Percentiles rank a stretch among this genome's conserved stretches.
Evolutionary conservation across 352 stramenopile genomes (phyloP).

Genomic region (Globisporangium cystogenes): DNA sequence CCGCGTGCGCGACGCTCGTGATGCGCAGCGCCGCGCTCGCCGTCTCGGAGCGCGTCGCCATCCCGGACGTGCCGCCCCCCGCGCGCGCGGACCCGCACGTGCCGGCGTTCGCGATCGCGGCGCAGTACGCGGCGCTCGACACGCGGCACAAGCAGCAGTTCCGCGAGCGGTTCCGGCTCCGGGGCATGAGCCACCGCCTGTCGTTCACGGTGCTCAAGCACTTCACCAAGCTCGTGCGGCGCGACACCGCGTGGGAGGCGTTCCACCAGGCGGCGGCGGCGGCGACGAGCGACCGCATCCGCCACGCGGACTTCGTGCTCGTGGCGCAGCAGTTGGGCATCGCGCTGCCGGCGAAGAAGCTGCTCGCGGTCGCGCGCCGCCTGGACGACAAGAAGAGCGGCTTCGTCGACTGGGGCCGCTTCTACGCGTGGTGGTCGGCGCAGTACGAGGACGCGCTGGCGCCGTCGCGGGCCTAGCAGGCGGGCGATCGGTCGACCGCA

Average conservation of each 20-base stretch:
- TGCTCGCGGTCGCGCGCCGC: conserved; percentile 33
- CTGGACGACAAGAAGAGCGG: conserved; percentile 50
- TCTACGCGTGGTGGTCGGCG: conserved; percentile 60
- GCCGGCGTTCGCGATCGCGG: conserved; percentile 47
- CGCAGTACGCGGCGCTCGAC: conserved; percentile 48
- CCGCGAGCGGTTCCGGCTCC: conserved; percentile 49
- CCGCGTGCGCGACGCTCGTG: conserved; percentile 46
- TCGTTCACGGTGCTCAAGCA: conserved; percentile 58
- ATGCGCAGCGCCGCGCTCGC: conserved; percentile 49
- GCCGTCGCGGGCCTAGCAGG: neutral
- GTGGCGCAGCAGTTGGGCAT: conserved; percentile 40
- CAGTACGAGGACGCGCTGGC: conserved; percentile 23
- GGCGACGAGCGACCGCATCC: conserved; percentile 14
- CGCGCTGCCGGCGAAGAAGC: conserved; percentile 30
- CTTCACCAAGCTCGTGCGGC: conserved; percentile 55
- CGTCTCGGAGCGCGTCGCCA: conserved; percentile 43
- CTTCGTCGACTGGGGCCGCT: conserved; percentile 49
- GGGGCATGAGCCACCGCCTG: conserved; percentile 54
- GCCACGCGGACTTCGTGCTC: conserved; percentile 40
- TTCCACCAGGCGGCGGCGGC: conserved; percentile 32
- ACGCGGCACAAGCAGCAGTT: conserved; percentile 43
- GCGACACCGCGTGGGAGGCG: conserved; percentile 45
- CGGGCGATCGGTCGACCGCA: no score
- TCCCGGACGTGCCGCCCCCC: conserved; percentile 30
- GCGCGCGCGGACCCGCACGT: conserved; percentile 28